These are phyloP conservation scores for Rhizophora mangle DNA, from an alignment of 345 rosid genomes.

Conservation along the genomic window DNA sequence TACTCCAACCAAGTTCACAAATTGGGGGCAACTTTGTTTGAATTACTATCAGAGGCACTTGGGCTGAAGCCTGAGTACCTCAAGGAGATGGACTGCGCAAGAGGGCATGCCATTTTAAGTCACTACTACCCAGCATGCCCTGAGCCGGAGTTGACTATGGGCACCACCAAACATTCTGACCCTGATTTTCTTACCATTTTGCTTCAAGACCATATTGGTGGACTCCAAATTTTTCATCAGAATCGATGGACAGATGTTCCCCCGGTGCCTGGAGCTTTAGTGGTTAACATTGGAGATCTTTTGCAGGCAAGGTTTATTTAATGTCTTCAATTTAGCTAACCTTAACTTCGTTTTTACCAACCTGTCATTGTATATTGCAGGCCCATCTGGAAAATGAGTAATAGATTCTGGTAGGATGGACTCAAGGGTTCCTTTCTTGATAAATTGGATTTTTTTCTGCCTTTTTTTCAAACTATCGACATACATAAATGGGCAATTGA, in stretches of 20 bases:
- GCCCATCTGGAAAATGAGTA: too few species aligned
- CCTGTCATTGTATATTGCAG: too few species aligned
- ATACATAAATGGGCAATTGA: too few species aligned
- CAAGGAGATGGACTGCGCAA: conserved; percentile 13
- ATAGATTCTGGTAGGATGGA: too few species aligned
- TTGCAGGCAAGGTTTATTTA: conserved; percentile 10
- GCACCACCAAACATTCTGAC: conserved; percentile 14
- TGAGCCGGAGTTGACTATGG: conserved; percentile 13
- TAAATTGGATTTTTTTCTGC: too few species aligned
- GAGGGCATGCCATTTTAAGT: conserved; percentile 3
- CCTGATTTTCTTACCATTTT: conserved; percentile 15
- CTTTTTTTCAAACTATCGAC: too few species aligned
- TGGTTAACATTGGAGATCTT: conserved; percentile 20
- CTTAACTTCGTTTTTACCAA: too few species aligned
- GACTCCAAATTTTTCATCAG: conserved; percentile 21
- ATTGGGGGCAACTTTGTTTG: conserved; percentile 12
- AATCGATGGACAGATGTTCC: conserved; percentile 17
- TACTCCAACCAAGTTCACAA: conserved; percentile 4
- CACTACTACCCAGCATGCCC: conserved; percentile 31
- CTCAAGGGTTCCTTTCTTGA: too few species aligned
- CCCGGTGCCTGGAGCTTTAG: conserved; percentile 8
- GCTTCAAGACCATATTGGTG: conserved; percentile 16
- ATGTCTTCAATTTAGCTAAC: too few species aligned
- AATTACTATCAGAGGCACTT: conserved; percentile 18
- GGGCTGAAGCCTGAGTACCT: conserved; percentile 13